Conservation (phyloP, 2,329 filamentous ascomycete genomes). For the Clonostachys sp. region DNA sequence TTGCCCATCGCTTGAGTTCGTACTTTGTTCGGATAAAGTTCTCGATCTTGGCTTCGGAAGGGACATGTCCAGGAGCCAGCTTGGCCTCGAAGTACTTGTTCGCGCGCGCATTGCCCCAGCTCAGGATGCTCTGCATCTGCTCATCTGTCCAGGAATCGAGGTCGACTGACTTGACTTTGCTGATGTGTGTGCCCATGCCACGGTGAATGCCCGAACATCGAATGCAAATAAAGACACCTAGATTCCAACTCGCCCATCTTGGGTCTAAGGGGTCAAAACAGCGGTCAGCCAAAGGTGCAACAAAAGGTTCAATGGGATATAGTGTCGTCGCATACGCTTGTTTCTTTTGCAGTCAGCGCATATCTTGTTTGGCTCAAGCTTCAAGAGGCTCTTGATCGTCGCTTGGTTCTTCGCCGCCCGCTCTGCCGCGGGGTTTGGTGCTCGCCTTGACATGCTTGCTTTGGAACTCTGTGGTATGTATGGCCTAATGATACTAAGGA, state of each 20-base stretch:
- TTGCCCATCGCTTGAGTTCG: conserved; percentile 98
- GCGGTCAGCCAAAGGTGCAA: not conserved
- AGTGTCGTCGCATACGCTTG: conserved; percentile 64
- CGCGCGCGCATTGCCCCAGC: conserved; percentile 92
- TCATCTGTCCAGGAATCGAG: conserved; percentile 98
- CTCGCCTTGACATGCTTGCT: conserved; percentile 68
- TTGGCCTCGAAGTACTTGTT: conserved; percentile 99
- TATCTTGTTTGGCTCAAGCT: conserved; percentile 91
- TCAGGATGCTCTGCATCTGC: conserved; percentile 87
- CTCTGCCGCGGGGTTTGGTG: conserved; percentile 74
- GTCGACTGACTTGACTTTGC: conserved; percentile 95
- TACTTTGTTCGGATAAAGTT: conserved; percentile 99
- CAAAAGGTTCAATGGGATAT: not conserved
- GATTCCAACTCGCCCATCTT: conserved; percentile 98
- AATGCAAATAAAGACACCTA: conserved; percentile 96
- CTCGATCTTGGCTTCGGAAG: conserved; percentile 97
- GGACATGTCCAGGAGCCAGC: conserved; percentile 82
- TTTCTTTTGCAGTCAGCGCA: conserved; percentile 99
- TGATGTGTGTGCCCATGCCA: conserved; percentile 98
- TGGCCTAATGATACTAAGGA: not conserved
- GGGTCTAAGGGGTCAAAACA: conserved; percentile 57
- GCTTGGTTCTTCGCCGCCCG: conserved; percentile 89
- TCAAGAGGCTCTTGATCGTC: conserved; percentile 91
- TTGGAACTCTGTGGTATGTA: not conserved
- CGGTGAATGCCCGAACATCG: conserved; percentile 97